A percentile compares a stretch with the other conserved stretches of the same genome.
Evolutionary conservation across 2,329 filamentous ascomycete genomes (phyloP).

Genomic region (Botrytis sinoallii): DNA sequence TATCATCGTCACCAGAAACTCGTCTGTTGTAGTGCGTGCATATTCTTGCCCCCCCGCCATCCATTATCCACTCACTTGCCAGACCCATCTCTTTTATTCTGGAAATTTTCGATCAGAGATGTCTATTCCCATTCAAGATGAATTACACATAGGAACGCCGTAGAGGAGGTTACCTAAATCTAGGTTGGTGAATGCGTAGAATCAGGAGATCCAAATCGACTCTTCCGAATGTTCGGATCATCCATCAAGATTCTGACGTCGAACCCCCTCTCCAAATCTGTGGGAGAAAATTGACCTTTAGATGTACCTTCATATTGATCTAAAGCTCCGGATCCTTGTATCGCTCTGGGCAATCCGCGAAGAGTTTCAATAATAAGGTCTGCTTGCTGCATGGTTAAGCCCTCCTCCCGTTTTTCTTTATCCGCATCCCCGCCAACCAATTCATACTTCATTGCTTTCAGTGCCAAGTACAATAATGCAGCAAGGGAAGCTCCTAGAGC

Average conservation of each 20-base stretch:
- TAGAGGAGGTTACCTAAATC: not conserved
- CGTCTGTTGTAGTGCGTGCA: not conserved
- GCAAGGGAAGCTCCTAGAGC: not conserved
- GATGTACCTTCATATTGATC: not conserved
- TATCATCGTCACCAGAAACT: not conserved
- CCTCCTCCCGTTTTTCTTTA: constrained; percentile 5
- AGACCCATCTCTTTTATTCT: not conserved
- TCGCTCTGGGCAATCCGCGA: not conserved
- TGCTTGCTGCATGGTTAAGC: not conserved
- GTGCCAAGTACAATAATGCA: not conserved
- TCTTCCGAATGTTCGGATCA: not conserved
- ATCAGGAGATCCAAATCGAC: not conserved
- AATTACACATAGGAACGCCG: not conserved
- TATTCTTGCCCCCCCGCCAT: not conserved
- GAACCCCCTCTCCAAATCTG: not conserved
- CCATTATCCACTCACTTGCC: too few relatives aligned
- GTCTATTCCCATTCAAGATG: not conserved
- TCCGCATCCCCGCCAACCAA: constrained; percentile 18
- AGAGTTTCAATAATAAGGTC: constrained; percentile 17
- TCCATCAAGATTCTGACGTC: not conserved
- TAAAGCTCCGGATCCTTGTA: not conserved
- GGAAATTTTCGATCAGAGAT: not conserved
- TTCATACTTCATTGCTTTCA: constrained; percentile 18
- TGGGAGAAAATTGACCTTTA: not conserved
- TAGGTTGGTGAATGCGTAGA: not conserved